Conservation (phyloP, 176 grass and related monocot species). For the Triticum turgidum region DNA sequence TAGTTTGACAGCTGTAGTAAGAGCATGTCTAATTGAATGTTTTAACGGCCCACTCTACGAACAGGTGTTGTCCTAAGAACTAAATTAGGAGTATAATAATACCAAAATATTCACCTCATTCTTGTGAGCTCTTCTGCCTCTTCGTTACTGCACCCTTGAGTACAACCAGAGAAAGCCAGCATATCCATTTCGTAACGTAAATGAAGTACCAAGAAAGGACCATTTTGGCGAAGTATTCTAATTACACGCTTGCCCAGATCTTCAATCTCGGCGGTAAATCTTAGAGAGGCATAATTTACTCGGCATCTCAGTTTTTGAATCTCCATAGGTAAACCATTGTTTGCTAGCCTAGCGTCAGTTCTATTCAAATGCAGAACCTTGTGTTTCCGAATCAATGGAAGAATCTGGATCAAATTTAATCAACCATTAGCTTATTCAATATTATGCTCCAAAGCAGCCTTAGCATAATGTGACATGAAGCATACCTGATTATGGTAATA, state of each 20-base stretch:
- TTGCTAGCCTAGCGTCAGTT: conserved; percentile 92
- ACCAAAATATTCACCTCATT: conserved; percentile 61
- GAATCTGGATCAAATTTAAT: conserved; percentile 52
- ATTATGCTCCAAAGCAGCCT: not conserved
- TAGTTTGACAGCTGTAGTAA: not conserved
- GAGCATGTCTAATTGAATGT: not conserved
- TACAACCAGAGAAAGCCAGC: conserved; percentile 97
- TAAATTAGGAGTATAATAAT: not conserved
- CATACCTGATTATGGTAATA: conserved; percentile 84
- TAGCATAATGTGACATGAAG: conserved; percentile 2
- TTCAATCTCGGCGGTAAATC: conserved; percentile 88
- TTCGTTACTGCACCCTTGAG: conserved; percentile 81
- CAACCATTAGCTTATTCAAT: conserved; percentile 27
- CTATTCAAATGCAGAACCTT: conserved; percentile 80
- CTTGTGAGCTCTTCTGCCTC: conserved; percentile 78
- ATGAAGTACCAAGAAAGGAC: conserved; percentile 93
- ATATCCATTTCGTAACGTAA: conserved; percentile 99
- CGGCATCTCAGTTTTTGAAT: conserved; percentile 83
- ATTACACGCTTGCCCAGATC: conserved; percentile 75
- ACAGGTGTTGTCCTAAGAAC: not conserved
- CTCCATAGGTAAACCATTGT: conserved; percentile 76
- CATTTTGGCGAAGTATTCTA: conserved; percentile 72
- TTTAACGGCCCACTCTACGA: not conserved
- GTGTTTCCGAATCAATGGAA: conserved; percentile 83
- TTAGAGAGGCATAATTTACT: conserved; percentile 82